A percentile compares a stretch with the other conserved stretches of the same genome.
phyloP scores from a whole-genome alignment of 1,284 basidiomycete species.

The Cryptococcus sp. region DNA sequence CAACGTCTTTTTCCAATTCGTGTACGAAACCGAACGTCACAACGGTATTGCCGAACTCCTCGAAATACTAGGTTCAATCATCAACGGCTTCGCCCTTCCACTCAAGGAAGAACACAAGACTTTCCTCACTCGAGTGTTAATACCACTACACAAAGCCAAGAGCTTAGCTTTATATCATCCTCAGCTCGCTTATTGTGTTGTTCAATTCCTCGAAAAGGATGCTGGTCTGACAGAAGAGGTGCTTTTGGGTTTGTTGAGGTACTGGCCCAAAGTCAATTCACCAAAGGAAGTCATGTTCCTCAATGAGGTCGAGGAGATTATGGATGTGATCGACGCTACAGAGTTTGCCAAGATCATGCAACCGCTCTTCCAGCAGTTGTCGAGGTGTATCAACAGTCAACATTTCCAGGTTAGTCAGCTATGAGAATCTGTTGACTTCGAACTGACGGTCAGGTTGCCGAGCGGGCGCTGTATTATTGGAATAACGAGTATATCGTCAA shows the following conservation, averaged over 20 bases:
- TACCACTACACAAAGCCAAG: conserved; percentile 97
- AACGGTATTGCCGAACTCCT: conserved; percentile 98
- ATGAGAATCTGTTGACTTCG: background rate
- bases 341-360: conserved; percentile 98
- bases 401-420: conserved; percentile 75
- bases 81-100: conserved; percentile 97
- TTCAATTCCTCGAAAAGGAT: conserved; percentile 99
- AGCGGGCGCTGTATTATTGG: conserved; percentile 91
- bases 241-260: conserved; percentile 87
- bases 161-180: conserved; percentile 95
- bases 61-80: conserved; percentile 98
- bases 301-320: conserved; percentile 98
- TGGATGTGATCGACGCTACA: conserved; percentile 94
- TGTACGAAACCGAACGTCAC: conserved; percentile 98
- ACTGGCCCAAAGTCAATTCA: conserved; percentile 99
- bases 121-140: conserved; percentile 92
- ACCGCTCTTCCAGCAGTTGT: conserved; percentile 89
- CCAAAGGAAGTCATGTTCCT: conserved; percentile 99
- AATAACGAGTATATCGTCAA: conserved; percentile 99
- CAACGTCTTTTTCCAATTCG: conserved; percentile 99
- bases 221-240: conserved; percentile 89
- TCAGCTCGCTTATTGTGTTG: conserved; percentile 97
- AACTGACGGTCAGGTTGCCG: conserved; percentile 60
- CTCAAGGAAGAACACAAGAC: conserved; percentile 99
- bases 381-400: conserved; percentile 96